Conservation (phyloP, 805 yeast genomes). For the Kregervanrija pseudodelftensis region DNA sequence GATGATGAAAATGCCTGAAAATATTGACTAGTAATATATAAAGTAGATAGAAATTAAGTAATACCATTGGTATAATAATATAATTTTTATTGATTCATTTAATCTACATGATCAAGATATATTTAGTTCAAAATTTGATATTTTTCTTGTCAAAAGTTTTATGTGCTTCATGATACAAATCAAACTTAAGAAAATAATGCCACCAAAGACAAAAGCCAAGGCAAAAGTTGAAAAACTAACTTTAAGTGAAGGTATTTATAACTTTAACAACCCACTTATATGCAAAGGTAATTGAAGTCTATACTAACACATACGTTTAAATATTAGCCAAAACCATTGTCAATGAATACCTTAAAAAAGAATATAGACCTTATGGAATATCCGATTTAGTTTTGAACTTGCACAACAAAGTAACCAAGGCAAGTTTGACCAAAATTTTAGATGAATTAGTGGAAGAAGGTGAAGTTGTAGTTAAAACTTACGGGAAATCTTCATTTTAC, state of each 20-base stretch:
- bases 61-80: neutral
- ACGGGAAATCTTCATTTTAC: slow-evolving; percentile 39
- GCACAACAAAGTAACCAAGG: slow-evolving; percentile 33
- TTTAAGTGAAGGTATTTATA: slow-evolving; percentile 12
- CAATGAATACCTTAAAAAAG: slow-evolving; percentile 31
- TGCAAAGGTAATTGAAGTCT: neutral
- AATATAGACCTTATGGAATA: slow-evolving; percentile 42
- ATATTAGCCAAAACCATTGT: slow-evolving; percentile 6
- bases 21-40: slow-evolving; percentile 1
- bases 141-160: too few species aligned
- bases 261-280: neutral
- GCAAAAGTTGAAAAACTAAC: slow-evolving; percentile 7
- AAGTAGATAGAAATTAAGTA: neutral
- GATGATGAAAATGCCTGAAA: slow-evolving; percentile 78
- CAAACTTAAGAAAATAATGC: too few species aligned
- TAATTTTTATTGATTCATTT: too few species aligned
- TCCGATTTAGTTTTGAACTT: slow-evolving; percentile 40
- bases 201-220: neutral
- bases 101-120: too few species aligned
- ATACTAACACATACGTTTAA: neutral
- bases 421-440: slow-evolving; percentile 29
- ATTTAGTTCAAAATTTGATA: too few species aligned
- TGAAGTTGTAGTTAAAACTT: slow-evolving; percentile 31
- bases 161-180: too few species aligned
- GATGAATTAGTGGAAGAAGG: slow-evolving; percentile 29